A percentile compares a stretch with the other conserved stretches of the same genome.
phyloP scores from a whole-genome alignment of 2,329 filamentous ascomycete genomes.

The Pestalotiopsis sp. region DNA sequence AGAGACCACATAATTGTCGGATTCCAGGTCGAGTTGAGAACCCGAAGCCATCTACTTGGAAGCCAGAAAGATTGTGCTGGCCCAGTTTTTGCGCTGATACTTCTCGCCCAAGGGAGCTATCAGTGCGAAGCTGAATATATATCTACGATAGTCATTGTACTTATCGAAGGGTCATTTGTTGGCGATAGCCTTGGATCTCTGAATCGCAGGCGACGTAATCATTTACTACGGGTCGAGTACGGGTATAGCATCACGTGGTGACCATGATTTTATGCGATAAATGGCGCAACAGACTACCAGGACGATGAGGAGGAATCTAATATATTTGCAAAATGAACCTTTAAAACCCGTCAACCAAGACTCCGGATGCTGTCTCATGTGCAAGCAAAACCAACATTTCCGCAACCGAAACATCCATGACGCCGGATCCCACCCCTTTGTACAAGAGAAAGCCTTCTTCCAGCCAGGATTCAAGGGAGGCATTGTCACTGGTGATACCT shows the following conservation, averaged over 20 bases:
- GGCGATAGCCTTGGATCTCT: background rate
- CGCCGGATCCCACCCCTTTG: conserved; percentile 23
- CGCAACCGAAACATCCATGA: conserved; percentile 34
- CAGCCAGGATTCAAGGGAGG: conserved; percentile 17
- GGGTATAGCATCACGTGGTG: background rate
- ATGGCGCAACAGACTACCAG: background rate
- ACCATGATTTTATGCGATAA: background rate
- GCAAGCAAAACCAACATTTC: conserved; percentile 29
- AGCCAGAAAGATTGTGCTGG: background rate
- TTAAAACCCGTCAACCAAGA: background rate
- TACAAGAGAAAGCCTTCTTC: conserved; percentile 16
- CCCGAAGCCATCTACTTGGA: background rate
- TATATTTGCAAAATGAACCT: background rate
- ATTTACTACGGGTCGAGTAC: background rate
- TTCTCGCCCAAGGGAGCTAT: background rate
- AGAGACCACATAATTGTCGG: background rate
- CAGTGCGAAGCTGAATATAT: background rate
- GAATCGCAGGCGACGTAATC: background rate
- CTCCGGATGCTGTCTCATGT: conserved; percentile 14
- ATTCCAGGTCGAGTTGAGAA: background rate
- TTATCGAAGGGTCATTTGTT: background rate
- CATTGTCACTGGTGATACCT: conserved; percentile 18
- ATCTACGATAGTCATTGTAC: background rate
- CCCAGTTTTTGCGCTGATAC: background rate
- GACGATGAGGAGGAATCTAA: background rate